Evolutionary conservation across 208 protist species (phyloP).

Genomic region (Novymonas esmeraldas): DNA sequence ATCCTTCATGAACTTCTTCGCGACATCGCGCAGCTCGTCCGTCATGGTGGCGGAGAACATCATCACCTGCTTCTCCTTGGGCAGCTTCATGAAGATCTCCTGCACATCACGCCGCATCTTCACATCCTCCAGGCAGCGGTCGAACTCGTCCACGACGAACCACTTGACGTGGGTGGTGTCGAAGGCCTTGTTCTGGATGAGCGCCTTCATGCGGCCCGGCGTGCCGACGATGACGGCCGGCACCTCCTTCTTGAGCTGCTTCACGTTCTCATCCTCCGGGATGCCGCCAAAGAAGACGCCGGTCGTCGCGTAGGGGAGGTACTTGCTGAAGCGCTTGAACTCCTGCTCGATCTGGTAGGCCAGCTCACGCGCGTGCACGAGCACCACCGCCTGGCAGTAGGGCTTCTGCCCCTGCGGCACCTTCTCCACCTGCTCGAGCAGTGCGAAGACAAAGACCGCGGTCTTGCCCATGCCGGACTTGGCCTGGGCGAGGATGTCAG

Average conservation of each 20-base stretch:
- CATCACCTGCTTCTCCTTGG: conserved; percentile 99
- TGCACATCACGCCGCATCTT: conserved; percentile 98
- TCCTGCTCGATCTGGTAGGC: conserved; percentile 99
- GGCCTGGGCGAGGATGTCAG: conserved; percentile 99
- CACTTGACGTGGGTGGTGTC: conserved; percentile 95
- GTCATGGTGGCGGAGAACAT: conserved; percentile 99
- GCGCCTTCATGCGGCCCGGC: conserved; percentile 95
- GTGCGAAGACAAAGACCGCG: conserved; percentile 99
- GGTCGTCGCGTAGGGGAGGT: conserved; percentile 95
- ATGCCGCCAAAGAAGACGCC: conserved; percentile 98
- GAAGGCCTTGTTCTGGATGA: conserved; percentile 94
- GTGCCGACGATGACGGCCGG: conserved; percentile 98
- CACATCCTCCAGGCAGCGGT: conserved; percentile 96
- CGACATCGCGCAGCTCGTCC: conserved; percentile 93
- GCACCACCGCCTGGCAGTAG: conserved; percentile 90
- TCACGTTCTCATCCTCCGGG: conserved; percentile 87
- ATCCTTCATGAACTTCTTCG: conserved; percentile 98
- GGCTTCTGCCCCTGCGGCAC: conserved; percentile 80
- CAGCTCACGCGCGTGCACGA: conserved; percentile 98
- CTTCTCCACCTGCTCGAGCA: conserved; percentile 97
- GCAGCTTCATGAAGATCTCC: conserved; percentile 97
- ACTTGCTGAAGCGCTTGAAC: conserved; percentile 98
- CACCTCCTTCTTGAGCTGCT: conserved; percentile 82
- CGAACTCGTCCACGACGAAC: conserved; percentile 99
- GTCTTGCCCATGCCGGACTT: conserved; percentile 99